Conservation (phyloP, 768 basidiomycete species). For the Suillus americanus region DNA sequence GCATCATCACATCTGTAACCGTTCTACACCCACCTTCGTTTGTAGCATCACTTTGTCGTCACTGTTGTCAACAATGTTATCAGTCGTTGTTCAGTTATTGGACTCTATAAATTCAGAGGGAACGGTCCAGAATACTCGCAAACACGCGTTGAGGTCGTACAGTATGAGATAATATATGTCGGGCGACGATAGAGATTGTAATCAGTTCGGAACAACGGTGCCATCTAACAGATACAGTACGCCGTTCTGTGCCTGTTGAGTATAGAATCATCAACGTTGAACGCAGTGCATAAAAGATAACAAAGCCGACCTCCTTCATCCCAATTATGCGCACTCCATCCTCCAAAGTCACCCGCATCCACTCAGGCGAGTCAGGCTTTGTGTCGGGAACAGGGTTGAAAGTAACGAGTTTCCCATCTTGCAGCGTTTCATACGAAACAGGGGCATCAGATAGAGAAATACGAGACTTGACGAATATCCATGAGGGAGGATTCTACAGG, state of each 20-base stretch:
- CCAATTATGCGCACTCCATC: constrained; percentile 53
- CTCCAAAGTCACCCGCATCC: constrained; percentile 60
- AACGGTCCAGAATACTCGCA: neutral
- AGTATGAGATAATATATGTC: neutral
- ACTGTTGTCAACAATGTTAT: constrained; percentile 4
- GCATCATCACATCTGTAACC: constrained; percentile 23
- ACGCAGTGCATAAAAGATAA: neutral
- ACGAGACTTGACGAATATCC: constrained; percentile 33
- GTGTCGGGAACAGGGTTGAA: constrained; percentile 40
- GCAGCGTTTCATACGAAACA: constrained; percentile 54
- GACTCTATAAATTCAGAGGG: neutral
- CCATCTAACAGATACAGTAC: neutral
- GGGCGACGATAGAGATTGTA: neutral
- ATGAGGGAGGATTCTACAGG: neutral
- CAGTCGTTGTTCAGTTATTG: neutral
- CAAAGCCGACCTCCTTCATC: constrained; percentile 56
- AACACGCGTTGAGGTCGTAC: neutral
- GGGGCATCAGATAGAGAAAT: constrained; percentile 41
- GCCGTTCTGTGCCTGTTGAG: constrained; percentile 33
- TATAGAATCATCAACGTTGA: neutral
- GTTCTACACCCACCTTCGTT: constrained; percentile 28
- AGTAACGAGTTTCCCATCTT: constrained; percentile 55
- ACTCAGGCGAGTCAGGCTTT: constrained; percentile 44
- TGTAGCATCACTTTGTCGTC: constrained; percentile 18
- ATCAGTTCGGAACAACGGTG: neutral